These are phyloP conservation scores for Cladosporium sp. DNA, from an alignment of 2,329 filamentous ascomycete genomes.

Conservation along the genomic window DNA sequence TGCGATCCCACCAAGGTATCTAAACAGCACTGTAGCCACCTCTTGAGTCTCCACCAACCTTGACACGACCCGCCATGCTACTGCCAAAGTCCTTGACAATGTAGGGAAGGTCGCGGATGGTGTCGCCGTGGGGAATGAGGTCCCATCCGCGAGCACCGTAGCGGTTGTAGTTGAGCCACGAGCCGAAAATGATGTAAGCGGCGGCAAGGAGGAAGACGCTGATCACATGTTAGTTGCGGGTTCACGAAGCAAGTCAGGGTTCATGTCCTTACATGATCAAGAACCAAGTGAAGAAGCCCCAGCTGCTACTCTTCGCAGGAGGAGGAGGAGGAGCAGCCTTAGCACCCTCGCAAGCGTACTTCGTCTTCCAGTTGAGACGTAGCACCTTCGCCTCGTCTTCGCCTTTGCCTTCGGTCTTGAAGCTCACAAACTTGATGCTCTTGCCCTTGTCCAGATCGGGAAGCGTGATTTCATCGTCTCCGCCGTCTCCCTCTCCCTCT, in stretches of 20 bases:
- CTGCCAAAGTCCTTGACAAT: constrained; percentile 85
- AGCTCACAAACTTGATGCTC: constrained; percentile 75
- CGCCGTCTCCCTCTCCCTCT: constrained; percentile 36
- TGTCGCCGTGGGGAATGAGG: constrained; percentile 86
- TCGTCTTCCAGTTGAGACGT: constrained; percentile 80
- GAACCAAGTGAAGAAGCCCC: constrained; percentile 98
- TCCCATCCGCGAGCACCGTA: constrained; percentile 96
- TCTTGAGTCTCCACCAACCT: constrained; percentile 75
- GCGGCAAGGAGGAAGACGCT: constrained; percentile 84
- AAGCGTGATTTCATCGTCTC: constrained; percentile 32
- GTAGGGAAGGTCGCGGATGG: constrained; percentile 88
- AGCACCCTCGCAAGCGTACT: constrained; percentile 73
- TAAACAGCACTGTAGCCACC: constrained; percentile 95
- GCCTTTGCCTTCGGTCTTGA: constrained; percentile 60
- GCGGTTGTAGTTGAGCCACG: constrained; percentile 98
- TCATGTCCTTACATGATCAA: constrained; percentile 73
- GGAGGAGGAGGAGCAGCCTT: constrained; percentile 38
- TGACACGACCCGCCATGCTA: constrained; percentile 77
- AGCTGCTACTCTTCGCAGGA: constrained; percentile 57
- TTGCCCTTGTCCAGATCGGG: constrained; percentile 53
- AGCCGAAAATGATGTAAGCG: constrained; percentile 93
- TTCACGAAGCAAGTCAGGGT: background rate
- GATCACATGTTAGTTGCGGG: constrained; percentile 18
- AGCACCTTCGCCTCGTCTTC: constrained; percentile 63
- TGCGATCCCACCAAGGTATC: constrained; percentile 23